These are phyloP conservation scores for Flagelloscypha sp. DNA, from an alignment of 768 basidiomycete species.

Conservation along the genomic window DNA sequence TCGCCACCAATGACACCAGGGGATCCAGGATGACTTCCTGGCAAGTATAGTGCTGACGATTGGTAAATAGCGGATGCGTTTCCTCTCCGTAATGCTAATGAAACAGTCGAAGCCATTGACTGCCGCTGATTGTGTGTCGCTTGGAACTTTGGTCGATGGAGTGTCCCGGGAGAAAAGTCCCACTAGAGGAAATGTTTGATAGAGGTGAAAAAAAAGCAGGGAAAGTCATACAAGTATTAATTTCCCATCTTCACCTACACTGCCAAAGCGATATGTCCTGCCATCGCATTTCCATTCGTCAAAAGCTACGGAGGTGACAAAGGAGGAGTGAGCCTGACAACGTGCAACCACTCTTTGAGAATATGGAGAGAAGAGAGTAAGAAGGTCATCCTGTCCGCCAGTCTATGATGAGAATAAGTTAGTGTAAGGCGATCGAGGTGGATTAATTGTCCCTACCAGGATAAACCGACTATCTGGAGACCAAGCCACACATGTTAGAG, in stretches of 20 bases:
- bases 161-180: conserved; percentile 87
- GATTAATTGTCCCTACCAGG: conserved; percentile 37
- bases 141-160: conserved; percentile 83
- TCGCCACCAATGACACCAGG: no score
- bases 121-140: conserved; percentile 62
- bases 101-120: conserved; percentile 73
- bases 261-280: conserved; percentile 88
- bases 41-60: conserved; percentile 53
- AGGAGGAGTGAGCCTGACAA: conserved; percentile 95
- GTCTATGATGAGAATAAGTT: conserved; percentile 40
- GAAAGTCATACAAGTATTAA: conserved; percentile 62
- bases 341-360: conserved; percentile 91
- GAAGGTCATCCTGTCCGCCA: conserved; percentile 93
- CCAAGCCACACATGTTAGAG: conserved; percentile 86
- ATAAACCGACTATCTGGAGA: conserved; percentile 94
- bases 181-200: conserved; percentile 41
- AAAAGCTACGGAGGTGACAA: conserved; percentile 83
- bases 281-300: conserved; percentile 85
- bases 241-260: conserved; percentile 96
- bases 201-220: conserved; percentile 6
- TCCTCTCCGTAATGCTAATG: conserved; percentile 63
- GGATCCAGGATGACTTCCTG: conserved; percentile 26
- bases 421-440: conserved; percentile 3
- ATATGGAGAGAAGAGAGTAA: conserved; percentile 91
- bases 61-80: conserved; percentile 52